phyloP scores from a whole-genome alignment of 2,329 filamentous ascomycete species.

The Fusarium sp. region DNA sequence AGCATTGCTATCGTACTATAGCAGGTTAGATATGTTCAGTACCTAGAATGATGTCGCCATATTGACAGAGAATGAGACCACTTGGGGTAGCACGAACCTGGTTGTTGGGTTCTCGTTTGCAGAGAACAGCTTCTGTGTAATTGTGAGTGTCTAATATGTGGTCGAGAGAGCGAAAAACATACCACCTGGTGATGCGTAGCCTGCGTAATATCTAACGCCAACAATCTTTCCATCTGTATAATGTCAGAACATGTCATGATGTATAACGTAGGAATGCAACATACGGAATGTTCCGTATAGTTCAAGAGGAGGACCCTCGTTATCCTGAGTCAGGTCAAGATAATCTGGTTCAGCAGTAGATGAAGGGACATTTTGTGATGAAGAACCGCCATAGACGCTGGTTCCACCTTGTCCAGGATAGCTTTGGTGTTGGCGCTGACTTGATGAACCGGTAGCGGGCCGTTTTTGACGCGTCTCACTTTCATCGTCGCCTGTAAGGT shows the following conservation, averaged over 20 bases:
- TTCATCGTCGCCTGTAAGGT: conserved; percentile 55
- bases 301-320: conserved; percentile 56
- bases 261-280: conserved; percentile 21
- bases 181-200: conserved; percentile 68
- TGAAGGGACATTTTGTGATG: conserved; percentile 28
- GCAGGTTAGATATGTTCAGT: conserved; percentile 5
- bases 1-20: conserved; percentile 75
- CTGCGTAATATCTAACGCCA: conserved; percentile 69
- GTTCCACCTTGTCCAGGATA: conserved; percentile 35
- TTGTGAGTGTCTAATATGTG: conserved; percentile 6
- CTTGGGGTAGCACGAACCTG: conserved; percentile 49
- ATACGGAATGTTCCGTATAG: conserved; percentile 60
- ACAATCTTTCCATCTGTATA: conserved; percentile 60
- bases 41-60: not conserved
- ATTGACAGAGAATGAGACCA: conserved; percentile 17
- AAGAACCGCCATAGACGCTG: conserved; percentile 22
- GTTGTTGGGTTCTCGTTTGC: conserved; percentile 75
- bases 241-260: conserved; percentile 18
- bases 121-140: conserved; percentile 65
- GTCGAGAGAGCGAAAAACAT: not conserved
- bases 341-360: conserved; percentile 51
- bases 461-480: conserved; percentile 44
- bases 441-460: conserved; percentile 24
- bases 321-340: conserved; percentile 58
- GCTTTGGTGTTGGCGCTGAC: conserved; percentile 7